Base-by-base conservation (phyloP, 1,139 yeast species). In the Kodamaea suecica region DNA sequence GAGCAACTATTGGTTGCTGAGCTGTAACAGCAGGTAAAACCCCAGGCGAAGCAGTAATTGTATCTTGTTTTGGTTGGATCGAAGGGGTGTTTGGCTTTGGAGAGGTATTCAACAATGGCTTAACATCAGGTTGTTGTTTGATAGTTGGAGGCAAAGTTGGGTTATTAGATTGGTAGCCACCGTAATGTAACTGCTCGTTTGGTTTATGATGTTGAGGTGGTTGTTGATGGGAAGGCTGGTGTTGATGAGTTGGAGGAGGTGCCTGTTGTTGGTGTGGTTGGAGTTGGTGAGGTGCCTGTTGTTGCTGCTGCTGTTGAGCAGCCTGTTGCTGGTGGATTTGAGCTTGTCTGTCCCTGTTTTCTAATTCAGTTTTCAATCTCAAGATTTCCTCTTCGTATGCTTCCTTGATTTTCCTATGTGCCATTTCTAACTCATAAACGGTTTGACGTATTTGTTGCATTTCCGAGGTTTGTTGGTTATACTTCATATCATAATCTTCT, bases 391-490 rank as follows among this genome's bases (percentile, higher is more conserved):
- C 95, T 59, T 90, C 97, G 61, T 92, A 92, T 32, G 94, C 90
- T 53, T 90, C 97, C 65, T 90, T 90, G 76, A 92, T 86, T 59
- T 87, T 86, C 49, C 95, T 74, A 64, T 92, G 97, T 31, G 95
- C 94, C 76, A 84, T 77, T 59, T 92, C 97, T 52, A 92, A 74
- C 58, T 92, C 97, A 55, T 83, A 88, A 33, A 92, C 95, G 12
- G 95, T 86, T 55, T 87, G 95, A 53, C 97, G 77, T 46, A 92
- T 90, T 59, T 86, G 95, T 56, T 88, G 94, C 80, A 92, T 83
- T 61, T 92, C 98, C 35, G 86, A 87, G 36, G 88, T 83, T 61
- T 92, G 97, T 63, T 88, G 96, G 57, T 79, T 82, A 57, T 87
- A 81, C 59, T 90, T 90, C 50, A 84, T 72, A 63, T 92, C 97